These are phyloP conservation scores for Balakata baccata DNA, from an alignment of 345 rosid genomes.

Conservation along the genomic window DNA sequence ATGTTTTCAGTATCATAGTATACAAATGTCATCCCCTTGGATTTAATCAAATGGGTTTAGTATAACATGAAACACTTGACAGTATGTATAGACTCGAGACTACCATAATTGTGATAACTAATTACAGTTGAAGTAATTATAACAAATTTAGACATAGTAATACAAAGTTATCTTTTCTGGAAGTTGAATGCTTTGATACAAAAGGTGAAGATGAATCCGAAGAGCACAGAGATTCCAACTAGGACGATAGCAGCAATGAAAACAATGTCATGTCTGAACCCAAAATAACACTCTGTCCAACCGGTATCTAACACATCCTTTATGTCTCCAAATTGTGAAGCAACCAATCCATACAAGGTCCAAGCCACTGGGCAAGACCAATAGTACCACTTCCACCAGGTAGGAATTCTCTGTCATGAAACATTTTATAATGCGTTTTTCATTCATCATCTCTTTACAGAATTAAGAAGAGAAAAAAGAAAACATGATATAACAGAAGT, in stretches of 20 bases:
- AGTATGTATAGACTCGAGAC: not conserved
- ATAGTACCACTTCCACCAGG: constrained; percentile 26
- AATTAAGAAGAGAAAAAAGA: not conserved
- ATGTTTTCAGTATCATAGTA: too few species aligned
- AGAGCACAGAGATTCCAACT: constrained; percentile 10
- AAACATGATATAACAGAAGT: not conserved
- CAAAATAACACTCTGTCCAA: constrained; percentile 10
- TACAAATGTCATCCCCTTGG: too few species aligned
- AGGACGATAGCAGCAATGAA: constrained; percentile 12
- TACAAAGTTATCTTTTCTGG: constrained; percentile 1
- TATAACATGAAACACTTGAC: not conserved
- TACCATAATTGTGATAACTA: not conserved
- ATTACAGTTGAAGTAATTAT: not conserved
- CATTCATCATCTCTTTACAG: not conserved
- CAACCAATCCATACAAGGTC: constrained; percentile 15
- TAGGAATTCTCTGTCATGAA: constrained; percentile 15
- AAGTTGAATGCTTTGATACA: constrained; percentile 13
- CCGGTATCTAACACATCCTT: not conserved
- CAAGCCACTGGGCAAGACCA: constrained; percentile 22
- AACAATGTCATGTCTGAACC: constrained; percentile 17
- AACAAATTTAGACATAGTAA: not conserved
- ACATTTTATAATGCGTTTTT: not conserved
- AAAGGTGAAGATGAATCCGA: constrained; percentile 13
- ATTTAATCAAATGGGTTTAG: too few species aligned
- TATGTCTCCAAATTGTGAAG: constrained; percentile 12